Conservation (phyloP, 495 filamentous ascomycete species). For the Geopyxis carbonaria region DNA sequence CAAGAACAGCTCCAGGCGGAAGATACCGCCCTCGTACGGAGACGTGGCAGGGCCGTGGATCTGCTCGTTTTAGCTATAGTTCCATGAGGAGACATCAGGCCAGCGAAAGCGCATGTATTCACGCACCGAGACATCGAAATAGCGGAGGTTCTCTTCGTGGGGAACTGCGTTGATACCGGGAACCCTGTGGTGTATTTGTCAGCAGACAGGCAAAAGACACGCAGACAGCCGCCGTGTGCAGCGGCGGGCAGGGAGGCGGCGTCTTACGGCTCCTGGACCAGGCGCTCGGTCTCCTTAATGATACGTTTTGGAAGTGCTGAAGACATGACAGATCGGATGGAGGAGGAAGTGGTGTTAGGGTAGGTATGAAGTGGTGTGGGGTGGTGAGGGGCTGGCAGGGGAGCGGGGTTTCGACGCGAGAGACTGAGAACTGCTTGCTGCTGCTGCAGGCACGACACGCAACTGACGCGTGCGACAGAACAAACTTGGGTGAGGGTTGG, state of each 20-base stretch:
- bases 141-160: conserved; percentile 95
- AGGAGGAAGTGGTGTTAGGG: conserved; percentile 12
- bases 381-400: background rate
- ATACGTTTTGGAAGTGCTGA: conserved; percentile 75
- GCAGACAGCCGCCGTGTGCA: too few relatives aligned
- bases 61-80: too few relatives aligned
- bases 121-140: conserved; percentile 71
- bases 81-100: too few relatives aligned
- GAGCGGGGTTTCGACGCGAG: background rate
- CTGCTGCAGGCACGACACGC: too few relatives aligned
- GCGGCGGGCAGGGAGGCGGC: conserved; percentile 8
- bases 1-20: conserved; percentile 96
- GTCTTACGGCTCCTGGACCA: conserved; percentile 88
- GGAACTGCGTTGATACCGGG: conserved; percentile 92
- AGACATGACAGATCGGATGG: conserved; percentile 11
- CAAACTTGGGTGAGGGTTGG: too few relatives aligned
- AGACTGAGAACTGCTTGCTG: background rate
- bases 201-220: background rate
- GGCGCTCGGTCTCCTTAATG: conserved; percentile 92
- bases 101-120: too few relatives aligned
- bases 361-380: conserved; percentile 4
- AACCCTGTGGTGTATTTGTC: conserved; percentile 42
- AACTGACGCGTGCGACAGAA: too few relatives aligned
- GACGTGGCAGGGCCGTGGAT: conserved; percentile 85
- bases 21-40: conserved; percentile 57